Evolutionary conservation across 371 early-diverging fungal genomes (phyloP), one percentile per base, ranked within the genome.

Genomic region (Mucor lusitanicus): DNA sequence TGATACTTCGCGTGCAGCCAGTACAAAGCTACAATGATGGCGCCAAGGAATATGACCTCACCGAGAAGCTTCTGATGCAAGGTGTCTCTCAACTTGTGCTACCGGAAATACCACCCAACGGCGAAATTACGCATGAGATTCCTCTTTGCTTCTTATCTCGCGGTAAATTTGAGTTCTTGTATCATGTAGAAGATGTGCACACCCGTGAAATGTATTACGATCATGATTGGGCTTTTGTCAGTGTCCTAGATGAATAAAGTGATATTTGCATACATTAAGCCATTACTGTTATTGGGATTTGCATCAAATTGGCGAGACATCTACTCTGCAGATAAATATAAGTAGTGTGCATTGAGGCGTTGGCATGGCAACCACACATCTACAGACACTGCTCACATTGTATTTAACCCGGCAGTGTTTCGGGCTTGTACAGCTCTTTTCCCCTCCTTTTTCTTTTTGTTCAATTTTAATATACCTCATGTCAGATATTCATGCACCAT

Each of bases 171-270:
- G 85, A 87, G 69, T 80, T 90, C 55, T 71, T 88, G 9, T 88
- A 87, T 72, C 90, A 90, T 66, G 85, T 82, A 21, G 88, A 90
- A 65, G 90, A 90, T 75, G 87, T 90, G 25, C 83, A 83, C 59
- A 81, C 85, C 25, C 78, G 87, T 30, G 69, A 83, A 39, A 79
- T 85, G 12, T 83, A 86, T 67, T 88, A 87, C 73, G 87, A 88
- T 53, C 85, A 86, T 62, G 87, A 88, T 48, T 80, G 84, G 77
- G 73, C 80, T n/a, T 76, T 81, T 70, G 68, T 74, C 15, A 61
- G 70, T 65, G 74, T 70, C 12, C 27, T 59, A 17, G 67, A 71
- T 30, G 32, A 32, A 55, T 55, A 55, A 55, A 50, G 1, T 2
- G 23, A 7, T 46, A 6, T 21, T 6, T 46, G 48, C 23, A 21